Base-by-base conservation (phyloP, 352 stramenopile species). In the Globisporangium nunn region DNA sequence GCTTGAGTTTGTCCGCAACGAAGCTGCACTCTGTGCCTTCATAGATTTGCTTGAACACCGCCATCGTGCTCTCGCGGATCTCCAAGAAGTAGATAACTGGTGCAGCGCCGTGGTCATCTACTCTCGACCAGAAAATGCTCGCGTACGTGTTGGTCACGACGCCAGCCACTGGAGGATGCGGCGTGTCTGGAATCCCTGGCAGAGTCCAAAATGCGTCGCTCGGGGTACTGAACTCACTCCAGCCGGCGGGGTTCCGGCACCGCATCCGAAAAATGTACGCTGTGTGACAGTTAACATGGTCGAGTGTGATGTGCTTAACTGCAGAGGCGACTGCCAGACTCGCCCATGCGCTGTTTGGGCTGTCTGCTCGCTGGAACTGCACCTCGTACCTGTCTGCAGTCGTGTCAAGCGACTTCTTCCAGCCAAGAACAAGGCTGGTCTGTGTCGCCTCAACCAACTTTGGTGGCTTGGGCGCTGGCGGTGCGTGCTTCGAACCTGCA, bases 361-460 rank as follows among this genome's bases (percentile, higher is more conserved):
- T 83, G 33, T 90, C 70, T 6, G 64, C 68, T 30, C 67, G 59
- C 23, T 73, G 70, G 53, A 77, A 91, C 55, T 92, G 82, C 18
- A 90, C 54, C 53, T 92, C 82, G 58, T 89, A 91, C 2, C 78
- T 67, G 61, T 92, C 82, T 2, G 84, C 75, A 0, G 81, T 91
- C 50, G 77, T 78, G 53, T 89, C 78, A 0, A 35, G 43, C 28
- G 78, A 71, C 39, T 75, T 76, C 47, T 82, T 88, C 80, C 80
- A 92, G 28, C 68, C 64, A 1, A 90, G 54, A 15, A 62, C 64
- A 14, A 92, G 68, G 23, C 70, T 74, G 5, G 46, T 76, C 61
- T 86, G 75, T 7, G 78, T 70, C 0, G 80, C 63, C 8, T 81
- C 71, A 1, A 88, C 64, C 6, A 91, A 58, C 48, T 52, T 70